phyloP scores from a whole-genome alignment of 2,329 filamentous ascomycete species.

The Aspergillus glaucus region DNA sequence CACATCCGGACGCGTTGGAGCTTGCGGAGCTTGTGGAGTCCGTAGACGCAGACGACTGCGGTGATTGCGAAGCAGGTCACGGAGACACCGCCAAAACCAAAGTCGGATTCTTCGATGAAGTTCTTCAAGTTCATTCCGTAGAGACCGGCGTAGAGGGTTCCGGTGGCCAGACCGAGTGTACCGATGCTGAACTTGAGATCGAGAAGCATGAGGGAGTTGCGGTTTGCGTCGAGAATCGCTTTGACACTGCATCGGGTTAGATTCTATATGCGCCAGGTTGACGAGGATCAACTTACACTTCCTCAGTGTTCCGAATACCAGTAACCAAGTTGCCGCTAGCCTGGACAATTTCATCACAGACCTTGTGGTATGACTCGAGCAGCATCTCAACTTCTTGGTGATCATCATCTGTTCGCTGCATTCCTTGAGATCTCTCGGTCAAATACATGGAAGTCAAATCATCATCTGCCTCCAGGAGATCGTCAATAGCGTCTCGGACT shows the following conservation, averaged over 20 bases:
- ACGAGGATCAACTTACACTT: slow-evolving; percentile 62
- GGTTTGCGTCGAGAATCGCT: slow-evolving; percentile 94
- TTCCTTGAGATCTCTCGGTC: slow-evolving; percentile 74
- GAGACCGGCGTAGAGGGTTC: slow-evolving; percentile 94
- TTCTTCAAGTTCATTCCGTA: slow-evolving; percentile 99
- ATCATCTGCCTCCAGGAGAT: slow-evolving; percentile 91
- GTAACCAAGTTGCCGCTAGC: slow-evolving; percentile 88
- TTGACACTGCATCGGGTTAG: slow-evolving; percentile 60
- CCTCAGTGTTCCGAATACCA: slow-evolving; percentile 94
- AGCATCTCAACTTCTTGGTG: slow-evolving; percentile 97
- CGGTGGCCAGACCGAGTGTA: slow-evolving; percentile 87
- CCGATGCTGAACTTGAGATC: slow-evolving; percentile 95
- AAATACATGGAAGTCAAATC: slow-evolving; percentile 93
- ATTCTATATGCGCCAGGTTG: not conserved
- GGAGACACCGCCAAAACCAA: slow-evolving; percentile 76
- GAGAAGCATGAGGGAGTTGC: slow-evolving; percentile 94
- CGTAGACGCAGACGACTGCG: slow-evolving; percentile 73
- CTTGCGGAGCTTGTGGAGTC: slow-evolving; percentile 73
- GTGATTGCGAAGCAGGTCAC: slow-evolving; percentile 65
- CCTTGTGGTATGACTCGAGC: slow-evolving; percentile 93
- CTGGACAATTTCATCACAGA: slow-evolving; percentile 96
- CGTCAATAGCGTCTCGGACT: slow-evolving; percentile 89
- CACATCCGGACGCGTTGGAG: slow-evolving; percentile 88
- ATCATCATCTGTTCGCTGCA: slow-evolving; percentile 69
- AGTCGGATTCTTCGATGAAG: slow-evolving; percentile 89